These are phyloP conservation scores for Lignosus rhinocerotis DNA, from an alignment of 1,284 basidiomycete genomes.

Conservation along the genomic window DNA sequence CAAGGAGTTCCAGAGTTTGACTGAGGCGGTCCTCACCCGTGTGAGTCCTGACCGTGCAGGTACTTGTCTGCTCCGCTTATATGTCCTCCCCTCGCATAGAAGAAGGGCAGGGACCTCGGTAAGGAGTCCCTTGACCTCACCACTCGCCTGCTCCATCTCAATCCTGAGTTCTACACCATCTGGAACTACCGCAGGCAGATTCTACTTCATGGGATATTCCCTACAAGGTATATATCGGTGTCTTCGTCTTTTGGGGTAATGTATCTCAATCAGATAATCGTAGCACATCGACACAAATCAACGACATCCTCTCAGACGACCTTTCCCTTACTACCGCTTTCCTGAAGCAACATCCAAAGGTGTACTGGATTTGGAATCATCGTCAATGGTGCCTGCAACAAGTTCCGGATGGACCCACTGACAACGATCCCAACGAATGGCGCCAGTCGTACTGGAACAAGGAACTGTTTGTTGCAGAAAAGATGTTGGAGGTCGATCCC, in stretches of 20 bases:
- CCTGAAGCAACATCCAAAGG: constrained; percentile 85
- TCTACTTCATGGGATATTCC: constrained; percentile 73
- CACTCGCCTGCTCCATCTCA: constrained; percentile 73
- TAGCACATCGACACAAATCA: constrained; percentile 65
- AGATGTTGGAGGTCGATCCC: constrained; percentile 85
- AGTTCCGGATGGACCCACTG: constrained; percentile 67
- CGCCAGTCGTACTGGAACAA: constrained; percentile 76
- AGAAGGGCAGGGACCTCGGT: constrained; percentile 65
- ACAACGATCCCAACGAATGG: constrained; percentile 62
- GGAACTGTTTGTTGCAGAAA: constrained; percentile 85
- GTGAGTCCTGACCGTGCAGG: constrained; percentile 43
- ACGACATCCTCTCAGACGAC: constrained; percentile 69
- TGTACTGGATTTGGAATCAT: constrained; percentile 98
- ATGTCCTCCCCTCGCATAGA: constrained; percentile 47
- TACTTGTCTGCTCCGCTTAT: constrained; percentile 6
- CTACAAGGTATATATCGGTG: constrained; percentile 47
- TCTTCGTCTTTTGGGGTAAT: not conserved
- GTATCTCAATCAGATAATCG: not conserved
- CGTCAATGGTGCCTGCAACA: constrained; percentile 90
- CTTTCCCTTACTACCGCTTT: constrained; percentile 79
- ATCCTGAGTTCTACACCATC: constrained; percentile 90
- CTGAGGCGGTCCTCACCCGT: constrained; percentile 62
- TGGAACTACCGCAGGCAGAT: constrained; percentile 92
- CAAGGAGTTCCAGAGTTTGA: constrained; percentile 70
- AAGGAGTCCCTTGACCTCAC: constrained; percentile 72